These are phyloP conservation scores for Nicotiana benthamiana DNA, from an alignment of 257 asterid genomes.

Conservation along the genomic window DNA sequence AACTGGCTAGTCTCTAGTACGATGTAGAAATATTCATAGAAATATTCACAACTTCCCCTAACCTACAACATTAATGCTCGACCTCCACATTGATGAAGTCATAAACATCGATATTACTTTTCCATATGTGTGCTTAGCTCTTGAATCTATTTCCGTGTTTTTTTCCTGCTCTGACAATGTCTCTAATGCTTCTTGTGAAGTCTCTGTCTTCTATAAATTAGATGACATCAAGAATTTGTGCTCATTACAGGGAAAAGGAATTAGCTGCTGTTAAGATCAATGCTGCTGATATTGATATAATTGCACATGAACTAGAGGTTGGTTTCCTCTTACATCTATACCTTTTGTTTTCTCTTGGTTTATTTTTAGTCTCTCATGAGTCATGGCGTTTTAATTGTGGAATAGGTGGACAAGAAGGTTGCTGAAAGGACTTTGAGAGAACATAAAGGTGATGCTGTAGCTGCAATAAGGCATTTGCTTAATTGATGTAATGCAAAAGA, in stretches of 20 bases:
- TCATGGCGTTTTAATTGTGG: neutral
- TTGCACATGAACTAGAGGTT: conserved; percentile 88
- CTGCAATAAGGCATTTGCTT: conserved; percentile 82
- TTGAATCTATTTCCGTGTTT: neutral
- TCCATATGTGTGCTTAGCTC: neutral
- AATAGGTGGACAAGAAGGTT: conserved; percentile 35
- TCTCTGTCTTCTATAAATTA: neutral
- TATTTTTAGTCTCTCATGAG: neutral
- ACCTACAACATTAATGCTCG: no score
- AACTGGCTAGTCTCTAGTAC: no score
- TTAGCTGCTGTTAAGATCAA: conserved; percentile 87
- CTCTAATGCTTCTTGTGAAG: neutral
- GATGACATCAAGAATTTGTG: neutral
- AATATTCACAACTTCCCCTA: no score
- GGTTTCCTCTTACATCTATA: neutral
- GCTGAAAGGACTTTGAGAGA: conserved; percentile 85
- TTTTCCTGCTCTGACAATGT: neutral
- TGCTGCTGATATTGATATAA: conserved; percentile 75
- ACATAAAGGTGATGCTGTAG: conserved; percentile 91
- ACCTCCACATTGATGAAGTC: no score
- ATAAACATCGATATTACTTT: neutral
- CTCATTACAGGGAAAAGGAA: conserved; percentile 73
- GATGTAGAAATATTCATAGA: no score
- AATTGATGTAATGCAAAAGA: conserved; percentile 5
- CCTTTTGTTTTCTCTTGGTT: neutral